Evolutionary conservation across 495 filamentous ascomycete species (phyloP).

Genomic region (Aspergillus egyptiacus): DNA sequence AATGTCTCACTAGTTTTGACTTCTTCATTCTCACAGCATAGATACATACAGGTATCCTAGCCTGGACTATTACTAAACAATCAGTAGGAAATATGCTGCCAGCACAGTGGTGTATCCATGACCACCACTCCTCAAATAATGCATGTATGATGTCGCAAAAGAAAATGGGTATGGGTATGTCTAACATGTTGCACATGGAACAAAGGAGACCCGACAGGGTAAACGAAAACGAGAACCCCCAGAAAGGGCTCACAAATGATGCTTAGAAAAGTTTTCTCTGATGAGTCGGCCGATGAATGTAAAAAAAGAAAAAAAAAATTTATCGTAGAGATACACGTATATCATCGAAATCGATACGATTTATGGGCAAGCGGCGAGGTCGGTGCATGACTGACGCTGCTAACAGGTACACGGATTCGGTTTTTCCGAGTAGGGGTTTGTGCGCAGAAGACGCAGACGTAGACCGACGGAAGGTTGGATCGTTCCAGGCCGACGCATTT

Average conservation of each 20-base stretch:
- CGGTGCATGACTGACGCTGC: conserved; percentile 37
- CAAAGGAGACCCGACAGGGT: conserved; percentile 17
- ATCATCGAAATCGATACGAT: conserved; percentile 46
- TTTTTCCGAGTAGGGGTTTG: conserved; percentile 66
- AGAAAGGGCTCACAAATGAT: conserved; percentile 1
- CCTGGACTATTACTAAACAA: conserved; percentile 19
- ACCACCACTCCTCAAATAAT: neutral
- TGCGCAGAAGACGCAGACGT: conserved; percentile 75
- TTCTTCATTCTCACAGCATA: neutral
- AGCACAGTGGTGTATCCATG: conserved; percentile 6
- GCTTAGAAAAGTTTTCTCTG: neutral
- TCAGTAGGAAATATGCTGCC: conserved; percentile 17
- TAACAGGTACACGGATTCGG: conserved; percentile 51
- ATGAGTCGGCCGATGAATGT: neutral
- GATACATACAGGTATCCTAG: conserved; percentile 3
- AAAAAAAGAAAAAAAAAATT: conserved; percentile 7
- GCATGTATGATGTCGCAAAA: conserved; percentile 12
- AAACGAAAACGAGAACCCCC: conserved; percentile 1
- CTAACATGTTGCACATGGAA: conserved; percentile 18
- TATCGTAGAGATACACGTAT: conserved; percentile 7
- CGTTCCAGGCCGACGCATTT: conserved; percentile 67
- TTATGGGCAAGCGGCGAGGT: conserved; percentile 64
- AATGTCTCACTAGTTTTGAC: neutral
- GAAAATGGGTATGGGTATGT: conserved; percentile 19
- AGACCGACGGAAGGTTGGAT: conserved; percentile 61